Percentiles rank a stretch among this genome's conserved stretches.
Conservation (phyloP, 2,329 filamentous ascomycete genomes). For the Aspergillus brasiliensis region DNA sequence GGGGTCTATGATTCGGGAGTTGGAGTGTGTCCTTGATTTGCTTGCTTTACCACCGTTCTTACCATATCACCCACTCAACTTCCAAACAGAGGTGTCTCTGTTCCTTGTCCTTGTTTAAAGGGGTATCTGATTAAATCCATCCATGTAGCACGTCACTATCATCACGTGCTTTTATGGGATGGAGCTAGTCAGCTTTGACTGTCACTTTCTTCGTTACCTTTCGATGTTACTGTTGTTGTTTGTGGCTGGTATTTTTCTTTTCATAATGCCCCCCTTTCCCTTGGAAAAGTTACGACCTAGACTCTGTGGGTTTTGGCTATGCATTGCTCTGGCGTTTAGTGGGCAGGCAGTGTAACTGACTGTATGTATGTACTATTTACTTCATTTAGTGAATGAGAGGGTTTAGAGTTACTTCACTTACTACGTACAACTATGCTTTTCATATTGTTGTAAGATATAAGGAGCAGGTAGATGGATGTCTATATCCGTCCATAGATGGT, state of each 20-base stretch:
- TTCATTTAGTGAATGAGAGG: background rate
- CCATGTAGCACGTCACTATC: background rate
- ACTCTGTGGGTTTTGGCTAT: slow-evolving; percentile 21
- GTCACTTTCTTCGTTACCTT: background rate
- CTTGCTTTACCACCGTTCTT: background rate
- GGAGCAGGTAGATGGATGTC: background rate
- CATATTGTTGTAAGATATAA: too few relatives aligned
- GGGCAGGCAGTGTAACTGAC: slow-evolving; percentile 1
- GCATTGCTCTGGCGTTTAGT: slow-evolving; percentile 31
- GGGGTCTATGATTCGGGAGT: background rate
- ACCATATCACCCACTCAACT: background rate
- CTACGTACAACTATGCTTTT: too few relatives aligned
- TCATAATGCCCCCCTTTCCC: background rate
- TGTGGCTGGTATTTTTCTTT: background rate
- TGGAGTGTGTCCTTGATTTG: background rate
- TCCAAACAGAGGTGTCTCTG: background rate
- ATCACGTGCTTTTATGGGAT: background rate
- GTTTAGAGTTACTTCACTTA: background rate
- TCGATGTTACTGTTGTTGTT: background rate
- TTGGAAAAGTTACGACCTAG: slow-evolving; percentile 11
- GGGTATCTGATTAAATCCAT: too few relatives aligned
- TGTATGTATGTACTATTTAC: background rate
- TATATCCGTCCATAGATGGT: background rate
- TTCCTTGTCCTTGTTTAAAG: background rate
- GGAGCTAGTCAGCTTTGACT: background rate